These are phyloP conservation scores for Plasmodium yoelii DNA, from an alignment of 169 alveolate species.

Conservation along the genomic window DNA sequence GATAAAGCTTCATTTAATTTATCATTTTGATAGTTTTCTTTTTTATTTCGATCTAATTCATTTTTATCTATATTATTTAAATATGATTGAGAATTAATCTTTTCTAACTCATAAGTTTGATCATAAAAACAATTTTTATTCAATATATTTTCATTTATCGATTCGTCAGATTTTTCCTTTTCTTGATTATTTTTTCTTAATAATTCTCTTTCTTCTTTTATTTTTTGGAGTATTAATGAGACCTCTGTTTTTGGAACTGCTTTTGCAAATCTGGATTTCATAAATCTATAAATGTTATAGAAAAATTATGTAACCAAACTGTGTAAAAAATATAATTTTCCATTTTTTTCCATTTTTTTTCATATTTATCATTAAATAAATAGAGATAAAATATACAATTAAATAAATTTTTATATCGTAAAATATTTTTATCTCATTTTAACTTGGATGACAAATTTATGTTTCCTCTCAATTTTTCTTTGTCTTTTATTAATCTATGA, in stretches of 20 bases:
- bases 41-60: constrained; percentile 5
- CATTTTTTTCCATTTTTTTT: background rate
- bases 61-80: constrained; percentile 4
- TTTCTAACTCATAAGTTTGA: constrained; percentile 50
- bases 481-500: constrained; percentile 65
- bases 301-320: background rate
- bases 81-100: constrained; percentile 43
- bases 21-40: constrained; percentile 14
- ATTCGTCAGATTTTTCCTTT: constrained; percentile 22
- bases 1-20: constrained; percentile 65
- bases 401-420: background rate
- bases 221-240: constrained; percentile 29
- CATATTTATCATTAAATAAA: background rate
- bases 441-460: constrained; percentile 73
- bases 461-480: constrained; percentile 42
- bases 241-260: constrained; percentile 22
- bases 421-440: constrained; percentile 15
- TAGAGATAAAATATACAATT: background rate
- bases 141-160: constrained; percentile 25
- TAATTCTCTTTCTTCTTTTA: constrained; percentile 63
- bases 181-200: constrained; percentile 28
- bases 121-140: constrained; percentile 46
- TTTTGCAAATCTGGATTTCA: constrained; percentile 57
- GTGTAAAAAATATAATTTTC: background rate
- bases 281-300: constrained; percentile 14